Evolutionary conservation across 306 rosid genomes (phyloP).

Genomic region (Fragaria ananassa): DNA sequence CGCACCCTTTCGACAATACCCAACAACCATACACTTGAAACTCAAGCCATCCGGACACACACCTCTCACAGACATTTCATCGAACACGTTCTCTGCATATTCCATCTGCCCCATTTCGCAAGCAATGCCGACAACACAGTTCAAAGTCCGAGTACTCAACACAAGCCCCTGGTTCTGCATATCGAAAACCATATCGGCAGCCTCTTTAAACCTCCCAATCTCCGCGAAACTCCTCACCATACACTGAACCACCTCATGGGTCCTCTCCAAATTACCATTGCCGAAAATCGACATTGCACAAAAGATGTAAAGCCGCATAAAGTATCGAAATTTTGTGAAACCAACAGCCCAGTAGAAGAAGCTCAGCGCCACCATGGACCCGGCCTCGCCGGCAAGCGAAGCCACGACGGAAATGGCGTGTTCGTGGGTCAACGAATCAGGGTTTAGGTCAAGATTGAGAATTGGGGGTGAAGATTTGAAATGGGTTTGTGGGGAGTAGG

Average conservation of each 20-base stretch:
- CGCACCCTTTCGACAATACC: slow-evolving; percentile 48
- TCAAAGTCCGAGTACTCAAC: slow-evolving; percentile 49
- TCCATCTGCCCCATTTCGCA: slow-evolving; percentile 48
- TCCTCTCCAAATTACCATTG: slow-evolving; percentile 61
- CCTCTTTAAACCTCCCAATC: slow-evolving; percentile 76
- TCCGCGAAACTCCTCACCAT: slow-evolving; percentile 63
- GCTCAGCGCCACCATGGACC: slow-evolving; percentile 71
- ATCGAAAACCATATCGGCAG: slow-evolving; percentile 67
- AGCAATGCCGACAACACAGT: slow-evolving; percentile 37
- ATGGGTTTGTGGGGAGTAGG: slow-evolving; percentile 45
- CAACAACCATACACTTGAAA: slow-evolving; percentile 65
- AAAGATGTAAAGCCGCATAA: slow-evolving; percentile 65
- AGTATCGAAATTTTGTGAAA: slow-evolving; percentile 55
- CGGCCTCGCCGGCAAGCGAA: slow-evolving; percentile 63
- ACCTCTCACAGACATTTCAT: slow-evolving; percentile 79
- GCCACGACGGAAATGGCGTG: slow-evolving; percentile 64
- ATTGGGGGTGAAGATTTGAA: slow-evolving; percentile 39
- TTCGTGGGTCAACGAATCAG: slow-evolving; percentile 52
- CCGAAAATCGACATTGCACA: slow-evolving; percentile 51
- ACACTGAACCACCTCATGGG: slow-evolving; percentile 60
- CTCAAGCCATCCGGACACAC: slow-evolving; percentile 58
- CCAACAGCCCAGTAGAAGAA: slow-evolving; percentile 73
- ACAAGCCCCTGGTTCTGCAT: slow-evolving; percentile 70
- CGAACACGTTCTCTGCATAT: slow-evolving; percentile 70
- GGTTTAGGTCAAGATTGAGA: slow-evolving; percentile 47